Conservation (phyloP, 1,284 basidiomycete species). For the Moesziomyces parantarcticus region DNA sequence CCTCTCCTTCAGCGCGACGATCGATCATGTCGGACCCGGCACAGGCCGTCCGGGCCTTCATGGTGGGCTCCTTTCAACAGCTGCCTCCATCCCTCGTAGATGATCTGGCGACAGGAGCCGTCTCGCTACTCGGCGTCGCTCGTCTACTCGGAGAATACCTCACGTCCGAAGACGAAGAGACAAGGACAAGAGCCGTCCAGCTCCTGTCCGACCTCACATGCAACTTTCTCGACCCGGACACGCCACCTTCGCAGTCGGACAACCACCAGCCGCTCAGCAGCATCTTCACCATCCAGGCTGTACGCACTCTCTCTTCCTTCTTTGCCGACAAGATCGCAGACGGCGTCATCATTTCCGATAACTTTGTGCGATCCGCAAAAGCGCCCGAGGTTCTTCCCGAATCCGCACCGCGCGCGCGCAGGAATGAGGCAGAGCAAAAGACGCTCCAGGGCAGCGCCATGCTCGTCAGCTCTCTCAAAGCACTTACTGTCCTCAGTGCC, state of each 20-base stretch:
- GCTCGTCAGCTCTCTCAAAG: slow-evolving; percentile 73
- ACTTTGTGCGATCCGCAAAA: slow-evolving; percentile 41
- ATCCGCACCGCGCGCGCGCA: slow-evolving; percentile 40
- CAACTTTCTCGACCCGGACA: slow-evolving; percentile 36
- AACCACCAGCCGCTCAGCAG: slow-evolving; percentile 72
- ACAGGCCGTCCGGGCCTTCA: slow-evolving; percentile 49
- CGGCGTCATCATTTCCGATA: slow-evolving; percentile 71
- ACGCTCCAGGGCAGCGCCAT: slow-evolving; percentile 57
- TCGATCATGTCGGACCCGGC: slow-evolving; percentile 30
- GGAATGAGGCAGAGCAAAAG: slow-evolving; percentile 47
- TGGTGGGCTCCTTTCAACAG: slow-evolving; percentile 46
- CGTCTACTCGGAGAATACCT: slow-evolving; percentile 86
- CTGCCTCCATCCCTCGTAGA: slow-evolving; percentile 52
- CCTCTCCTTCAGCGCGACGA: too few species aligned
- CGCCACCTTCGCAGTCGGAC: slow-evolving; percentile 1
- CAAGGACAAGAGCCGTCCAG: slow-evolving; percentile 79
- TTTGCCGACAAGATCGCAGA: slow-evolving; percentile 88
- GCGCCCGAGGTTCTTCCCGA: slow-evolving; percentile 55
- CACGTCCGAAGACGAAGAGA: slow-evolving; percentile 82
- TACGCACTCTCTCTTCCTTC: slow-evolving; percentile 80
- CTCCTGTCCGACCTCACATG: slow-evolving; percentile 45
- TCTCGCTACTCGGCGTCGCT: slow-evolving; percentile 79
- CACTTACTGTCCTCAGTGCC: slow-evolving; percentile 73
- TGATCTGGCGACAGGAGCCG: slow-evolving; percentile 25
- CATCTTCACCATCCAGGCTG: slow-evolving; percentile 80